Evolutionary conservation across 371 early-diverging fungal species (phyloP).

Genomic region (Phascolomyces articulosus): DNA sequence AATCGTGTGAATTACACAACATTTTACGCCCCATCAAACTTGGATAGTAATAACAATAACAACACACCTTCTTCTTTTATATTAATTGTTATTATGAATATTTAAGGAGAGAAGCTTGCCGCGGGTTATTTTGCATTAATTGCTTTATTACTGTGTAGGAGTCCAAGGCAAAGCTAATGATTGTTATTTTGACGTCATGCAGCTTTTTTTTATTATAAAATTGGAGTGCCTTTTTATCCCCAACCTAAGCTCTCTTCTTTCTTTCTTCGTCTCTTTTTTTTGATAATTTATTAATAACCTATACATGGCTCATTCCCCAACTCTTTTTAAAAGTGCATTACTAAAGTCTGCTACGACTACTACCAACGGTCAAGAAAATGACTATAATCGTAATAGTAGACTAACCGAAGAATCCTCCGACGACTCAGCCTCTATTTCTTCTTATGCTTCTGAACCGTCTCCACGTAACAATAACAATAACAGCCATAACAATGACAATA

Average conservation of each 20-base stretch:
- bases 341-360: neutral
- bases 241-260: neutral
- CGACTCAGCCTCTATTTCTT: neutral
- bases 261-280: too few relatives aligned
- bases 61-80: too few relatives aligned
- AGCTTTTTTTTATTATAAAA: neutral
- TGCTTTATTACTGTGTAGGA: too few relatives aligned
- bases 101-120: too few relatives aligned
- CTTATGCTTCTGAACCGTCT: slow-evolving; percentile 1
- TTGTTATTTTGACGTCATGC: neutral
- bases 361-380: neutral
- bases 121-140: too few relatives aligned
- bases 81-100: too few relatives aligned
- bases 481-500: neutral
- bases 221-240: neutral
- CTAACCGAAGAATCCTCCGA: slow-evolving; percentile 5
- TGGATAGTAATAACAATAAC: too few relatives aligned
- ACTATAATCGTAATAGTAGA: too few relatives aligned
- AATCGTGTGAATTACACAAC: too few relatives aligned
- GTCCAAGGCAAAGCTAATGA: too few relatives aligned
- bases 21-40: too few relatives aligned
- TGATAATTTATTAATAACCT: neutral
- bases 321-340: slow-evolving; percentile 12
- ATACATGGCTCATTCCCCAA: slow-evolving; percentile 12
- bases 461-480: neutral